These are phyloP conservation scores for Vanrija sp. DNA, from an alignment of 1,284 basidiomycete genomes.

Conservation along the genomic window DNA sequence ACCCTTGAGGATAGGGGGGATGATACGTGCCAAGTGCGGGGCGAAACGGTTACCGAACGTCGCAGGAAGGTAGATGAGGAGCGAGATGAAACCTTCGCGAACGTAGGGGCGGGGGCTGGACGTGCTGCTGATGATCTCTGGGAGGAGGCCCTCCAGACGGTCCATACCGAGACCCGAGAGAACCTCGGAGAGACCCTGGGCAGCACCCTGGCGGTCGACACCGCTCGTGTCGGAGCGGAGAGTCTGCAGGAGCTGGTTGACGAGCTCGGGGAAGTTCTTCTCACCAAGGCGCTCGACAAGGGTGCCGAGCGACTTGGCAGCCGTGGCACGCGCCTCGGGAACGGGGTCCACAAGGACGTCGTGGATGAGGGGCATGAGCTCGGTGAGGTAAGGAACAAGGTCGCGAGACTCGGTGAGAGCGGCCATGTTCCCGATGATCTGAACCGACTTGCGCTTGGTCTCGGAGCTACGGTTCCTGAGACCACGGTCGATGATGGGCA, in stretches of 20 bases:
- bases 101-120: conserved; percentile 86
- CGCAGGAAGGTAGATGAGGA: conserved; percentile 92
- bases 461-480: conserved; percentile 87
- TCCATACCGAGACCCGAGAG: conserved; percentile 96
- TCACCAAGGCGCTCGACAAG: conserved; percentile 96
- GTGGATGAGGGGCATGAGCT: conserved; percentile 87
- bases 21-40: conserved; percentile 91
- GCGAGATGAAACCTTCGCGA: conserved; percentile 96
- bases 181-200: conserved; percentile 95
- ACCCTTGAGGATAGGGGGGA: conserved; percentile 87
- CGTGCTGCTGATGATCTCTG: conserved; percentile 89
- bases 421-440: conserved; percentile 95
- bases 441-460: conserved; percentile 90
- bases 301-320: conserved; percentile 95
- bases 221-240: conserved; percentile 92
- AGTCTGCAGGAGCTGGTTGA: conserved; percentile 81
- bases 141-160: conserved; percentile 86
- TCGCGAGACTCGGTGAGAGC: conserved; percentile 93
- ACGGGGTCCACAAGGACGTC: conserved; percentile 91
- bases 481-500: conserved; percentile 94
- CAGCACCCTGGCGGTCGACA: conserved; percentile 92
- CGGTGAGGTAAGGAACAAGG: conserved; percentile 89
- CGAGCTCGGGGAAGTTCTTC: conserved; percentile 90
- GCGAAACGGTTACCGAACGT: conserved; percentile 94
- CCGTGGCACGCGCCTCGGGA: conserved; percentile 93